phyloP scores from a whole-genome alignment of 2,329 filamentous ascomycete genomes.

The Dactylonectria macrodidyma region DNA sequence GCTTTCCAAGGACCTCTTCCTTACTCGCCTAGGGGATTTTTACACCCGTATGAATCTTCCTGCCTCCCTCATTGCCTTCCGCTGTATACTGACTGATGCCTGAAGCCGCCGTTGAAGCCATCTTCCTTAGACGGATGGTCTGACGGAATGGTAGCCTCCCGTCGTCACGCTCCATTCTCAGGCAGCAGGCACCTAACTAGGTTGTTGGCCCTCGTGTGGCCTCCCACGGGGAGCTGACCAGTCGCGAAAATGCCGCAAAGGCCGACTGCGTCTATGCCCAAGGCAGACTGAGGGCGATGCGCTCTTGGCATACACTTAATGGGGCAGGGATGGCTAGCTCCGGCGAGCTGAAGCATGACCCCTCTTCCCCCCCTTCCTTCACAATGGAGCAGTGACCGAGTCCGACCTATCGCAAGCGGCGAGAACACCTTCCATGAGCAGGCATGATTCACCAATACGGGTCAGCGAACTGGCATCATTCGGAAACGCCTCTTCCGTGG shows the following conservation, averaged over 20 bases:
- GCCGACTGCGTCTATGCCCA: not conserved
- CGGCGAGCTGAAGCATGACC: not conserved
- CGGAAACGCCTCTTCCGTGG: not conserved
- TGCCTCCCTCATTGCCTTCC: not conserved
- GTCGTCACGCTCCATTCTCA: not conserved
- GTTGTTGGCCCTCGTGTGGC: not conserved
- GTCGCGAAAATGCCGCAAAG: not conserved
- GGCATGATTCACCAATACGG: not conserved
- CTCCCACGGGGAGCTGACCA: not conserved
- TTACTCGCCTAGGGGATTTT: not conserved
- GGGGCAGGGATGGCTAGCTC: not conserved
- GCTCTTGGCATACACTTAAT: not conserved
- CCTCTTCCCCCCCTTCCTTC: constrained; percentile 1
- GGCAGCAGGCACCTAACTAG: not conserved
- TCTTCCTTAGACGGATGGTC: not conserved
- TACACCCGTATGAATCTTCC: not conserved
- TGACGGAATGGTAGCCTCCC: not conserved
- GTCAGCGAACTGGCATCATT: not conserved
- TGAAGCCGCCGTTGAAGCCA: not conserved
- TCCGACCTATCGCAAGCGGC: not conserved
- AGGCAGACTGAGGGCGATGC: not conserved
- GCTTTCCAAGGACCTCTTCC: not conserved
- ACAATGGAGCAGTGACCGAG: not conserved
- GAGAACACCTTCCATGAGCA: not conserved
- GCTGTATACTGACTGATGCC: not conserved